Conservation (phyloP, 2,329 filamentous ascomycete genomes). For the Lachnellula hyalina region DNA sequence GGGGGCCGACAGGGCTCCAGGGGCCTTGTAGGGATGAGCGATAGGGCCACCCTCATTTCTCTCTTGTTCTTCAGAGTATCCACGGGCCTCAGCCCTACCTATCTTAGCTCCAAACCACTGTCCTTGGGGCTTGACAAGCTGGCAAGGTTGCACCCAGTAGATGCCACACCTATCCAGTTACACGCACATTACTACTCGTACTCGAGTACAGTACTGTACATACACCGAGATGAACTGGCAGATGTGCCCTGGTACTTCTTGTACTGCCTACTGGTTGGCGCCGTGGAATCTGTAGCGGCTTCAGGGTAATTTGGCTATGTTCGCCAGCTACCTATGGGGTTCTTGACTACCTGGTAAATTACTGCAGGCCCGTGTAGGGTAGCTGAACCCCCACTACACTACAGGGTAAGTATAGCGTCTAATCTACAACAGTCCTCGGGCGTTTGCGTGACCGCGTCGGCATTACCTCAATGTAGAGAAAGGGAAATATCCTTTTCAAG, state of each 20-base stretch:
- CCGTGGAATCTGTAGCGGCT: not conserved
- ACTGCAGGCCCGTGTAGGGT: not conserved
- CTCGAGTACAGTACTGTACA: not conserved
- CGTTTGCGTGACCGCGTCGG: slow-evolving; percentile 5
- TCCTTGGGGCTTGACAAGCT: slow-evolving; percentile 2
- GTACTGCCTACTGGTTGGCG: not conserved
- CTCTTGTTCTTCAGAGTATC: not conserved
- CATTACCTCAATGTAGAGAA: slow-evolving; percentile 1
- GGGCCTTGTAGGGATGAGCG: not conserved
- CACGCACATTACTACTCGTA: not conserved
- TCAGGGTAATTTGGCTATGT: not conserved
- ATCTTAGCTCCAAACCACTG: slow-evolving; percentile 5
- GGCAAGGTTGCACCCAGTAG: slow-evolving; percentile 8
- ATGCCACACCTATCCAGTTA: not conserved
- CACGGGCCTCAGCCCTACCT: slow-evolving; percentile 12
- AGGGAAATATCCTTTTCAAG: not conserved
- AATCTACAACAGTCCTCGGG: slow-evolving; percentile 5
- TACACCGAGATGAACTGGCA: not conserved
- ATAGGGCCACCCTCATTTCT: not conserved
- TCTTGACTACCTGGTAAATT: not conserved
- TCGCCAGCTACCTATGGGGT: not conserved
- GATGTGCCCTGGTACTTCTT: no score
- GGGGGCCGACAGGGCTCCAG: not conserved
- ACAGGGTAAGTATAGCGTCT: not conserved
- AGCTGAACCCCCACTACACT: slow-evolving; percentile 4